These are phyloP conservation scores for Cornus controversa DNA, from an alignment of 148 eudicot genomes.

Conservation along the genomic window DNA sequence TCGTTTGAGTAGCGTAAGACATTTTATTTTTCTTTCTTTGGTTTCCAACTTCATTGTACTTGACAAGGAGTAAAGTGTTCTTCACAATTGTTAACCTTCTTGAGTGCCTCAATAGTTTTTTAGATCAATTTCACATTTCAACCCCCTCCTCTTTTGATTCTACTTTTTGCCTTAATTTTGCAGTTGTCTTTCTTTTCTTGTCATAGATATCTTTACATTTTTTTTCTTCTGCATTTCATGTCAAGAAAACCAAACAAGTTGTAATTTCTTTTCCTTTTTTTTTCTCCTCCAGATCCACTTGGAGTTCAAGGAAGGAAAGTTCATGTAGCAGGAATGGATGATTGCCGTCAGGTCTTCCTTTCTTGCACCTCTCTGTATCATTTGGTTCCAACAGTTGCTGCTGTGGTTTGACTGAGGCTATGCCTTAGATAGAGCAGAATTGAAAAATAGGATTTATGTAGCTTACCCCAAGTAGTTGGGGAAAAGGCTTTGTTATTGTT, in stretches of 20 bases:
- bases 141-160: not conserved
- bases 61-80: too few species aligned
- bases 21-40: too few species aligned
- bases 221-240: not conserved
- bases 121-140: not conserved
- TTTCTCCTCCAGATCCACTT: slow-evolving; percentile 55
- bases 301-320: slow-evolving; percentile 97
- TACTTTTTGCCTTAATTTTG: not conserved
- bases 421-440: too few species aligned
- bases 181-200: not conserved
- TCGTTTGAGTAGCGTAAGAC: not conserved
- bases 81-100: not conserved
- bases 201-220: slow-evolving; percentile 2
- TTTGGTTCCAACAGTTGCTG: not conserved
- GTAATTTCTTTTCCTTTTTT: not conserved
- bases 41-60: too few species aligned
- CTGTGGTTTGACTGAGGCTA: too few species aligned
- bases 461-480: too few species aligned
- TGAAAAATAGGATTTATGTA: too few species aligned
- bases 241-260: not conserved
- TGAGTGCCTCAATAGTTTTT: not conserved
- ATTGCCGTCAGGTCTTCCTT: slow-evolving; percentile 69
- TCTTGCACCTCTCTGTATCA: slow-evolving; percentile 3
- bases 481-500: too few species aligned
- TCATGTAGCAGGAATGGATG: slow-evolving; percentile 50